A percentile compares a stretch with the other conserved stretches of the same genome.
phyloP scores from a whole-genome alignment of 2,329 filamentous ascomycete genomes.

The Trichophyton mentagrophytes region DNA sequence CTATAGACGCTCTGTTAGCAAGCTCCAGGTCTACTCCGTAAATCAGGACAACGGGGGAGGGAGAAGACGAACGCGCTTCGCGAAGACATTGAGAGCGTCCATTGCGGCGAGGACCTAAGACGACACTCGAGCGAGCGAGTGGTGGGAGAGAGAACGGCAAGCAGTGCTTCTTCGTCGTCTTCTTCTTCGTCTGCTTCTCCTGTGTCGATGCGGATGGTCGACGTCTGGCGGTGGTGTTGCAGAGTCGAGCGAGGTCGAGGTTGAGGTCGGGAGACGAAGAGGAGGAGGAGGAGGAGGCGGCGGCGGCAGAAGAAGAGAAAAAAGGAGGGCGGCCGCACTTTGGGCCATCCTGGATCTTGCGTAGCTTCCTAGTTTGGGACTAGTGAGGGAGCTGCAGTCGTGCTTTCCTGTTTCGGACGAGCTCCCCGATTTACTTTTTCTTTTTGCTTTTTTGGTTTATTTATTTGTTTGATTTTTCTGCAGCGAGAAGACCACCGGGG shows the following conservation, averaged over 20 bases:
- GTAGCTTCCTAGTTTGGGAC: conserved; percentile 1
- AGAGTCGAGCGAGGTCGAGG: background rate
- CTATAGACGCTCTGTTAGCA: background rate
- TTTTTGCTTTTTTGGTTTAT: background rate
- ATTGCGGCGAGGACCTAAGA: conserved; percentile 2
- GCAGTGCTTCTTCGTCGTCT: too few species aligned
- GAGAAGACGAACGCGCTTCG: conserved; percentile 8
- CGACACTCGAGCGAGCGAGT: background rate
- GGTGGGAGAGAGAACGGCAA: too few species aligned
- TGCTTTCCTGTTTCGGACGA: background rate
- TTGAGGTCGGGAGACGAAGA: background rate
- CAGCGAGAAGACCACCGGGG: too few species aligned
- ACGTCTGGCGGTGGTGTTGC: background rate
- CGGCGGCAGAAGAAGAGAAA: conserved; percentile 3
- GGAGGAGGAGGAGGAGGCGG: background rate
- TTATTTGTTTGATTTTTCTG: background rate
- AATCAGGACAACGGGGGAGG: too few species aligned
- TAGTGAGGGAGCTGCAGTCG: background rate
- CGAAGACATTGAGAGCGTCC: conserved; percentile 10
- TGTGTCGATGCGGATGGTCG: background rate
- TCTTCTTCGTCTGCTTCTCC: background rate
- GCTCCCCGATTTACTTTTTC: conserved; percentile 1
- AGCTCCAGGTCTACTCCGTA: too few species aligned
- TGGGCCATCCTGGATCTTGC: conserved; percentile 1
- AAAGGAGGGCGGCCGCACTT: background rate